These are phyloP conservation scores for Leptographium lundbergii DNA, from an alignment of 2,329 filamentous ascomycete genomes.

Conservation along the genomic window DNA sequence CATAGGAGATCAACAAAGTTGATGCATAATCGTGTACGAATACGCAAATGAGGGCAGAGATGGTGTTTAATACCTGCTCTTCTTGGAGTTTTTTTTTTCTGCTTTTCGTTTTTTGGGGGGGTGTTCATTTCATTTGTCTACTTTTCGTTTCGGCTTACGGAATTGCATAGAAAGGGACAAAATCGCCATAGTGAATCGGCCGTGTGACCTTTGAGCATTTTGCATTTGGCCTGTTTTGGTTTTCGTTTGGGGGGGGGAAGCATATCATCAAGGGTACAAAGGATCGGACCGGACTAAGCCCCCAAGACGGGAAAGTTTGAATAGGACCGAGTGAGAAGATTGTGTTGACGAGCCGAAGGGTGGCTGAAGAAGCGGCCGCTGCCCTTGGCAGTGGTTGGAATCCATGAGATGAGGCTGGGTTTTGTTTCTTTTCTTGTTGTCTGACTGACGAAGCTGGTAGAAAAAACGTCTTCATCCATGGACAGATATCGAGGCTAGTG, in stretches of 20 bases:
- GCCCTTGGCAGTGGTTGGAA: background rate
- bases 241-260: slow-evolving; percentile 3
- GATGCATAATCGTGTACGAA: background rate
- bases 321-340: background rate
- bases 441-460: background rate
- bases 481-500: background rate
- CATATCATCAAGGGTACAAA: background rate
- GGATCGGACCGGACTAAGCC: background rate
- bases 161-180: slow-evolving; percentile 3
- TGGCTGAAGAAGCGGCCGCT: background rate
- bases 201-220: slow-evolving; percentile 3
- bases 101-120: background rate
- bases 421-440: background rate
- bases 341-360: background rate
- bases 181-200: background rate
- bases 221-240: slow-evolving; percentile 6
- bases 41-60: background rate
- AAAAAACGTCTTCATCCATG: background rate
- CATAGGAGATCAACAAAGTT: background rate
- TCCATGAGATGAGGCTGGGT: background rate
- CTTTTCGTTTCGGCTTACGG: background rate
- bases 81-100: background rate
- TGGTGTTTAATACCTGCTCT: background rate
- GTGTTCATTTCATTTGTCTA: background rate
- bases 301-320: background rate